These are phyloP conservation scores for Salvia rosmarinus DNA, from an alignment of 257 asterid genomes.

Conservation along the genomic window DNA sequence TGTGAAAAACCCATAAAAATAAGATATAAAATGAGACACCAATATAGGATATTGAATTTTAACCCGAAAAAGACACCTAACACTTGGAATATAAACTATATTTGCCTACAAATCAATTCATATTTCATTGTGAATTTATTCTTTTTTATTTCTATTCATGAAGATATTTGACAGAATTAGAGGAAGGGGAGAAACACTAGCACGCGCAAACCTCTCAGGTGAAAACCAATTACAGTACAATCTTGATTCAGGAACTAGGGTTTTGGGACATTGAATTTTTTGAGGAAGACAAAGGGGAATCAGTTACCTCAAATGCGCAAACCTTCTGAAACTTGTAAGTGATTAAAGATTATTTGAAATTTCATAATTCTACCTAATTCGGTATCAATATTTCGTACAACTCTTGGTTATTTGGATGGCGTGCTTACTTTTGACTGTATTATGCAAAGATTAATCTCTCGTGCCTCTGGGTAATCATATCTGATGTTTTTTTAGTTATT, in stretches of 20 bases:
- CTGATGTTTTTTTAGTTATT: too few relatives aligned
- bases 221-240: slow-evolving; percentile 1
- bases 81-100: too few relatives aligned
- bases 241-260: slow-evolving; percentile 38
- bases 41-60: too few relatives aligned
- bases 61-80: too few relatives aligned
- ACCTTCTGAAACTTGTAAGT: slow-evolving; percentile 28
- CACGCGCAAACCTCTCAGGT: background rate
- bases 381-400: background rate
- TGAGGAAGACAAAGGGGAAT: background rate
- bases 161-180: background rate
- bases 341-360: background rate
- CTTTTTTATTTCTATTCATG: too few relatives aligned
- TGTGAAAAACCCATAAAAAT: too few relatives aligned
- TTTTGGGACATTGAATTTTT: background rate
- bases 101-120: too few relatives aligned
- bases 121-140: too few relatives aligned
- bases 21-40: too few relatives aligned
- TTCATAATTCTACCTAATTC: background rate
- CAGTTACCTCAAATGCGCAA: background rate
- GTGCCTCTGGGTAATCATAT: too few relatives aligned
- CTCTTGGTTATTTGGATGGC: slow-evolving; percentile 24
- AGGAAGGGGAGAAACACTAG: background rate
- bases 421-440: too few relatives aligned
- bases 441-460: too few relatives aligned